Conservation (phyloP, 805 yeast genomes). For the Candida patagonica region DNA sequence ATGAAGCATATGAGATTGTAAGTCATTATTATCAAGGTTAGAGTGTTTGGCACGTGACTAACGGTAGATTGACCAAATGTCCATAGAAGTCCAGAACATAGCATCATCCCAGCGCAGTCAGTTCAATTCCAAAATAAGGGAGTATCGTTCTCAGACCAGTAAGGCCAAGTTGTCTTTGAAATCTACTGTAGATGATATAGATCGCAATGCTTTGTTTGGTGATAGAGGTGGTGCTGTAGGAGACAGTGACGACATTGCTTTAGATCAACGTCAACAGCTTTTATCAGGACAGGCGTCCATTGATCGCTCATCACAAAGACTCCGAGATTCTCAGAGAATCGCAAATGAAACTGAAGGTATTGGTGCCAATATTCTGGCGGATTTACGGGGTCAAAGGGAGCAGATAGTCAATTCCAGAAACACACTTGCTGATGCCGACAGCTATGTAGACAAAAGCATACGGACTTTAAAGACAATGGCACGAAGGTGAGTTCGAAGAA, state of each 20-base stretch:
- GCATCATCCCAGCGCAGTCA: conserved; percentile 66
- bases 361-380: conserved; percentile 84
- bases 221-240: conserved; percentile 30
- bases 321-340: conserved; percentile 78
- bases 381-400: conserved; percentile 86
- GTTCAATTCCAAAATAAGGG: conserved; percentile 68
- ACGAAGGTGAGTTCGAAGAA: conserved; percentile 32
- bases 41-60: not conserved
- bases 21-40: conserved; percentile 13
- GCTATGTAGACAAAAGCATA: conserved; percentile 82
- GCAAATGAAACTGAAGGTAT: conserved; percentile 89
- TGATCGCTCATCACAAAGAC: conserved; percentile 72
- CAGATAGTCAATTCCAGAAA: conserved; percentile 81
- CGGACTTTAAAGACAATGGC: conserved; percentile 87
- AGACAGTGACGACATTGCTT: conserved; percentile 28
- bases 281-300: conserved; percentile 69
- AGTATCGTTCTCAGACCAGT: conserved; percentile 52
- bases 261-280: conserved; percentile 74
- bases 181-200: conserved; percentile 56
- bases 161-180: conserved; percentile 43
- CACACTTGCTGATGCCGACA: conserved; percentile 81
- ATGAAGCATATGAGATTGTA: conserved; percentile 65
- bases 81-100: conserved; percentile 72
- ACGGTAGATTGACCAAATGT: conserved; percentile 64
- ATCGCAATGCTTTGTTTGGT: conserved; percentile 67